Conservation (phyloP, 2,329 filamentous ascomycete species). For the Colletotrichum caudatum region DNA sequence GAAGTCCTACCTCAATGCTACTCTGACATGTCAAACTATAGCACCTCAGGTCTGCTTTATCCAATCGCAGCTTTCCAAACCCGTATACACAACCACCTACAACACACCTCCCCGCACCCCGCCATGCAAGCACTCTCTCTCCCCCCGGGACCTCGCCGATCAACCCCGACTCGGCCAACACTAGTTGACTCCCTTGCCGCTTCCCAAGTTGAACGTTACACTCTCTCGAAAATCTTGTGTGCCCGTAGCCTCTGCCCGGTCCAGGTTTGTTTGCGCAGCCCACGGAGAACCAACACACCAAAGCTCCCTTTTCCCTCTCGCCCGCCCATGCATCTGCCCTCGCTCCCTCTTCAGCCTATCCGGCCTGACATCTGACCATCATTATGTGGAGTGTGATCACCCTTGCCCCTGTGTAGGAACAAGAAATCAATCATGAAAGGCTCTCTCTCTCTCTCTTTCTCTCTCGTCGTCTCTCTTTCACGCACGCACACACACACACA, state of each 20-base stretch:
- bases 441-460: no score
- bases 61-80: conserved; percentile 21
- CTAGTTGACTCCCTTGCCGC: not conserved
- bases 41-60: not conserved
- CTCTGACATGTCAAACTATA: not conserved
- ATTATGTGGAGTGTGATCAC: not conserved
- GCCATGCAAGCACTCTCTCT: not conserved
- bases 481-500: no score
- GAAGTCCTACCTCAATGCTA: not conserved
- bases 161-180: not conserved
- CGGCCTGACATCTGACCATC: not conserved
- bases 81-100: conserved; percentile 14
- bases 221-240: not conserved
- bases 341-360: not conserved
- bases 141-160: not conserved
- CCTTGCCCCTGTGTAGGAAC: not conserved
- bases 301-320: not conserved
- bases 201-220: not conserved
- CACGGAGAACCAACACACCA: conserved; percentile 6
- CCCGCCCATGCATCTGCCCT: not conserved
- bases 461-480: not conserved
- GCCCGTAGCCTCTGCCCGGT: no score
- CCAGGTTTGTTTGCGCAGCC: not conserved
- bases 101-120: not conserved
- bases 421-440: not conserved